Base-by-base conservation (phyloP, 2,329 filamentous ascomycete genomes). In the Nothophaeocryptopus gaeumannii region DNA sequence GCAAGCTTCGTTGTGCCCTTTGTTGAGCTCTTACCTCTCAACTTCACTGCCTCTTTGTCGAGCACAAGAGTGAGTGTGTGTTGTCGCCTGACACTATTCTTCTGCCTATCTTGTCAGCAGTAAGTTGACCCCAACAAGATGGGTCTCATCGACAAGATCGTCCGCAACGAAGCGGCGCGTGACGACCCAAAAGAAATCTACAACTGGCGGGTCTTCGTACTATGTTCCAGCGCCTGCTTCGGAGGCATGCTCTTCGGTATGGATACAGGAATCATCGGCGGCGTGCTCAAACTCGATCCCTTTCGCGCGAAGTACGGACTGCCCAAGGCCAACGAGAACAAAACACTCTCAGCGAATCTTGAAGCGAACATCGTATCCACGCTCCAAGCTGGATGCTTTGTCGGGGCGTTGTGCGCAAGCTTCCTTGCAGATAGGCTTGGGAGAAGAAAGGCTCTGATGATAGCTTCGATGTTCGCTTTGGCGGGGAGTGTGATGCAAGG, bases 401-500 rank as follows among this genome's bases (percentile, higher is more conserved):
- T 89, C 47, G 89, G 89, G 34, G 79, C 89, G 29, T 74, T 93
- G 15, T 67, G 83, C 10, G 81, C 87, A 34, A 86, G 86, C 9
- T 87, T 86, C 1, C 69, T 82, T 5, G 88, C 83, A 44, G 89
- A 95, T 66, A 71, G 75, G 31, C 70, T 87, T 41, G 88, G 88
- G 50, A 84, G 86, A 60, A 83, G 88, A 43, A 73, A 79, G 50
- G 87, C 85, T 32, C 78, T 91, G 50, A 83, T 90, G 55, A 70
- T 79, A 41, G 78, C 84, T 34, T 77, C 84, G 33, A 16, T 43
- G 0, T 76, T 73, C 36, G 76, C 89, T 47, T 82, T 78, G 51
- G 68, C 89, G 51, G 87, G 87, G 47, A 85, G 85, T 39, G 79
- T 88, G 54, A 80, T 89, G 51, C 87, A 91, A 68, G 82, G 86